phyloP scores from a whole-genome alignment of 129 eudicot species.

The Glebionis coronaria region DNA sequence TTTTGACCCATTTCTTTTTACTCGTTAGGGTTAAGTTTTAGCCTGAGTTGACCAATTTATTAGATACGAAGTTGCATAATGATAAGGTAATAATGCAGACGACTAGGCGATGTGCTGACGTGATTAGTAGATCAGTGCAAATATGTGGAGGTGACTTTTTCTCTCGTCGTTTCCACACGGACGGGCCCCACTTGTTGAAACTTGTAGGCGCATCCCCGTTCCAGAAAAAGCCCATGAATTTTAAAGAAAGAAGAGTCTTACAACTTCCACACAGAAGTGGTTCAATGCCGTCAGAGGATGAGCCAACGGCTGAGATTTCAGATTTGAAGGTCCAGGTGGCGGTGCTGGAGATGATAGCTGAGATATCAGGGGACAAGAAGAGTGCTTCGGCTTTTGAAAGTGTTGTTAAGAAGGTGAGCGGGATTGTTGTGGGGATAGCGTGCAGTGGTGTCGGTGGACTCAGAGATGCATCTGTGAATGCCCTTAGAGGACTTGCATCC shows the following conservation, averaged over 20 bases:
- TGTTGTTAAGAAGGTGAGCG: slow-evolving; percentile 79
- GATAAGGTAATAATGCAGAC: too few species aligned
- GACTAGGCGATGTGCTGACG: slow-evolving; percentile 52
- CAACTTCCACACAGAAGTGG: slow-evolving; percentile 74
- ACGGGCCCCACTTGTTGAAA: slow-evolving; percentile 82
- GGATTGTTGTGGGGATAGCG: slow-evolving; percentile 31
- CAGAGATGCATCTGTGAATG: slow-evolving; percentile 59
- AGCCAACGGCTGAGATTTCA: slow-evolving; percentile 56
- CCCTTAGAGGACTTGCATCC: slow-evolving; percentile 63
- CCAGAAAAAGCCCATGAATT: slow-evolving; percentile 40
- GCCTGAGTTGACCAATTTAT: neutral
- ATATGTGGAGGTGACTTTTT: slow-evolving; percentile 96
- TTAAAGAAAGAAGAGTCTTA: slow-evolving; percentile 44
- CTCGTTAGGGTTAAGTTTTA: neutral
- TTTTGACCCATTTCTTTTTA: neutral
- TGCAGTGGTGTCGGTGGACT: slow-evolving; percentile 80
- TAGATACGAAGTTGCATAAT: too few species aligned
- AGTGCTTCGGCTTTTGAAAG: slow-evolving; percentile 71
- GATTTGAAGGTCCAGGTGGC: slow-evolving; percentile 78
- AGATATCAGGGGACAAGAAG: slow-evolving; percentile 56
- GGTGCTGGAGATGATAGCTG: slow-evolving; percentile 74
- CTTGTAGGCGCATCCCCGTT: slow-evolving; percentile 70
- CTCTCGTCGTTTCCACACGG: slow-evolving; percentile 74
- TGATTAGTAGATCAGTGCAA: slow-evolving; percentile 63
- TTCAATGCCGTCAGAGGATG: slow-evolving; percentile 32